Base-by-base conservation (phyloP, 164 flowering plant genomes). In the Dillenia turbinata region DNA sequence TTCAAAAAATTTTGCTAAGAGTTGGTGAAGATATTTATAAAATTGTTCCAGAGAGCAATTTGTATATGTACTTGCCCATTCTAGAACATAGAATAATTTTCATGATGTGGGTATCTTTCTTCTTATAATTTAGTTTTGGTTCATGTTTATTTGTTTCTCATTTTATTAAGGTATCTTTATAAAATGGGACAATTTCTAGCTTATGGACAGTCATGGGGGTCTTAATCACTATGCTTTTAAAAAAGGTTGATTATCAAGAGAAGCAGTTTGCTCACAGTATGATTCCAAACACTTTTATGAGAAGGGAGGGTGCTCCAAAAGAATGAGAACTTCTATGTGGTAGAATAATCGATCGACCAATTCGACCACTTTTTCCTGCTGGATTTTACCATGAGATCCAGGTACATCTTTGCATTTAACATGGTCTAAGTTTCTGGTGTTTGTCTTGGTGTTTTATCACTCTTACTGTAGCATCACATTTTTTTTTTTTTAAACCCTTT, bases 171-270 rank as follows among this genome's bases (percentile, higher is more conserved):
- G 26, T 3, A 24, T 3, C 3, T 24, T 24, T 24, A n/a, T 24
- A 24, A 24, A 24, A 24, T 24, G 26, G 3, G 26, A 24, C 26
- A 3, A 24, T 24, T 24, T 24, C 26, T 24, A 24, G 26, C 26
- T 24, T 24, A 24, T 3, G 1, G 26, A 24, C 26, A 24, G 26
- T 3, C 26, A 24, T 24, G 26, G 26, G 26, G 47, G 1, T 62
- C 14, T 68, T 16, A 58, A 53, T 44, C 14, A n/a, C 62, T 62
- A 71, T 65, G 16, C 52, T 63, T 67, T 24, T 49, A 24, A 59
- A 44, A n/a, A 49, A 91, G 99, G 99, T 95, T 81, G 97, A 95
- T 67, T 95, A 95, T 72, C 93, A 85, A 82, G 99, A 95, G 78
- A 95, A 88, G 78, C 96, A 89, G 68, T 95, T 78, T 59, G 99